Evolutionary conservation across 345 rosid genomes (phyloP).

Genomic region (Orychophragmus violaceus): DNA sequence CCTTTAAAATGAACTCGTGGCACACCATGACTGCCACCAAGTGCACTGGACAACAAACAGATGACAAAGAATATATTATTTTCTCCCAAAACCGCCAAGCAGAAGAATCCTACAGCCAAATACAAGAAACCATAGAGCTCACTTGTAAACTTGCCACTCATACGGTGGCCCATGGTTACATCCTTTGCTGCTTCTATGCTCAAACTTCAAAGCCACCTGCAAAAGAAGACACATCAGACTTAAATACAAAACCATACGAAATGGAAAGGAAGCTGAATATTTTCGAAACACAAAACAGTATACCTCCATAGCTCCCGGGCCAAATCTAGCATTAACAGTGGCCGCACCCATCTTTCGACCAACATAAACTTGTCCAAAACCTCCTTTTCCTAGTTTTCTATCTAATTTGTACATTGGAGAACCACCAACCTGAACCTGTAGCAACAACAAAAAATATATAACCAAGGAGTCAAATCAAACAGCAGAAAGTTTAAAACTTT

Average conservation of each 20-base stretch:
- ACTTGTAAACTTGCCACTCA: conserved; percentile 99
- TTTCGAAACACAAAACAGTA: conserved; percentile 1
- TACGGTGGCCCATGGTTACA: conserved; percentile 89
- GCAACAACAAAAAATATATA: background rate
- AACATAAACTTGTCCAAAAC: conserved; percentile 95
- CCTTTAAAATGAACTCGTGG: conserved; percentile 84
- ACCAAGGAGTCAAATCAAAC: background rate
- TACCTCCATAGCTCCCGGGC: conserved; percentile 80
- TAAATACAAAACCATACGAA: background rate
- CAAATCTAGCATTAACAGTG: conserved; percentile 48
- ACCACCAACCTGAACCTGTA: conserved; percentile 82
- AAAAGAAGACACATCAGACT: background rate
- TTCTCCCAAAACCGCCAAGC: background rate
- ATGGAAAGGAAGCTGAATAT: background rate
- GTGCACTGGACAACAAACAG: conserved; percentile 44
- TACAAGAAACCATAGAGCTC: conserved; percentile 24
- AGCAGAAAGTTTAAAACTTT: background rate
- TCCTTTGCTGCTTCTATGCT: conserved; percentile 94
- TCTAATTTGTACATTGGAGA: conserved; percentile 77
- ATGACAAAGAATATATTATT: conserved; percentile 8
- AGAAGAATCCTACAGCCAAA: background rate
- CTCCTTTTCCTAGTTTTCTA: conserved; percentile 91
- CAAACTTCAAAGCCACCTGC: conserved; percentile 96
- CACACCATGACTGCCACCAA: conserved; percentile 87
- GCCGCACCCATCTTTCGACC: conserved; percentile 52